Conservation (phyloP, 2,329 filamentous ascomycete genomes). For the Fusarium sp. region DNA sequence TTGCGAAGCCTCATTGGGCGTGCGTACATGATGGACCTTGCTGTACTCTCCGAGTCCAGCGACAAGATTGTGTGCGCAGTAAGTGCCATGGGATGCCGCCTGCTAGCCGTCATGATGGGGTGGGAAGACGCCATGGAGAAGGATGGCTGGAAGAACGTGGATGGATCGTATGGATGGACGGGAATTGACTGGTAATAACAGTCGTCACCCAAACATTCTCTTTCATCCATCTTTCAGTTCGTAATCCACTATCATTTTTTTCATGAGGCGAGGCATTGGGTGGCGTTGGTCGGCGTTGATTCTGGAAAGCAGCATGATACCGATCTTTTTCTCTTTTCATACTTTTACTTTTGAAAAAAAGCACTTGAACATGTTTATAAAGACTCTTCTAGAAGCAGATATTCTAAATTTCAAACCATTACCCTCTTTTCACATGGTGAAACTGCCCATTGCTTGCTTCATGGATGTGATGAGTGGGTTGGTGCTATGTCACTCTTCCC, state of each 20-base stretch:
- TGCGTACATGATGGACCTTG: constrained; percentile 83
- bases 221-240: neutral
- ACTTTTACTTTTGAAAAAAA: constrained; percentile 2
- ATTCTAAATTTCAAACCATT: neutral
- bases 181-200: constrained; percentile 50
- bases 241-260: constrained; percentile 13
- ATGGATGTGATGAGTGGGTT: neutral
- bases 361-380: neutral
- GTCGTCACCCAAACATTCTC: neutral
- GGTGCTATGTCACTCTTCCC: neutral
- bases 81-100: constrained; percentile 73
- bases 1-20: constrained; percentile 77
- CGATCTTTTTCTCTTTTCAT: constrained; percentile 13
- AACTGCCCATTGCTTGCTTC: neutral
- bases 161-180: constrained; percentile 71
- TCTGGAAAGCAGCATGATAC: constrained; percentile 28
- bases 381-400: neutral
- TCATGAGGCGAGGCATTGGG: constrained; percentile 10
- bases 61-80: constrained; percentile 80
- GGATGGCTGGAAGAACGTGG: constrained; percentile 78
- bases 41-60: constrained; percentile 71
- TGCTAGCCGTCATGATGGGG: constrained; percentile 86
- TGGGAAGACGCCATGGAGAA: constrained; percentile 72
- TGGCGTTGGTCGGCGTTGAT: constrained; percentile 35
- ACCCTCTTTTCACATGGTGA: neutral